phyloP scores from a whole-genome alignment of 768 basidiomycete genomes.

The Naganishia vaughanmartiniae region DNA sequence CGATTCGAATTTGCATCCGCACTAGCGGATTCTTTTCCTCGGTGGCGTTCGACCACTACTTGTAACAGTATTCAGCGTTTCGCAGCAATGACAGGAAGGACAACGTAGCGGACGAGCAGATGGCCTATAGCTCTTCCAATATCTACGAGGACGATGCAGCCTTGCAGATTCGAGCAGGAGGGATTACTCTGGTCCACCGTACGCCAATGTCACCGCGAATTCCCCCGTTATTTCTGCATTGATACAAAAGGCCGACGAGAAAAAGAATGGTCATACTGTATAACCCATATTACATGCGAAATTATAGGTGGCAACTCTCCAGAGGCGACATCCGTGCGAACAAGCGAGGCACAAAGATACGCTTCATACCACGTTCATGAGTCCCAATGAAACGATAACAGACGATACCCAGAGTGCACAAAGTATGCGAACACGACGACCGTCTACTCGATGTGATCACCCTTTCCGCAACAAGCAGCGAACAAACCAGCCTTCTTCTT shows the following conservation, averaged over 20 bases:
- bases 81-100: too few species aligned
- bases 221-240: not conserved
- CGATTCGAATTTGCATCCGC: not conserved
- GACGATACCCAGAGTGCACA: not conserved
- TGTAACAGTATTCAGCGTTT: too few species aligned
- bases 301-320: not conserved
- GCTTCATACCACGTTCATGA: not conserved
- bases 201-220: too few species aligned
- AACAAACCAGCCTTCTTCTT: conserved; percentile 35
- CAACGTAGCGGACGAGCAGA: too few species aligned
- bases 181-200: too few species aligned
- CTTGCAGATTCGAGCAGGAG: too few species aligned
- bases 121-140: too few species aligned
- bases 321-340: not conserved
- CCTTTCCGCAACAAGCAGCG: conserved; percentile 36
- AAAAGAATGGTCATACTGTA: not conserved
- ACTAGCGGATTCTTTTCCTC: not conserved
- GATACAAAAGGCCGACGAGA: not conserved
- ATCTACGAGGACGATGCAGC: too few species aligned
- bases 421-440: not conserved
- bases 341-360: not conserved
- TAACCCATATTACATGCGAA: conserved; percentile 2
- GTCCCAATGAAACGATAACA: not conserved
- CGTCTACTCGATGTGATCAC: conserved; percentile 28
- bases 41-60: not conserved